These are phyloP conservation scores for Drosera spatulata DNA, from an alignment of 179 eudicot species.

Conservation along the genomic window DNA sequence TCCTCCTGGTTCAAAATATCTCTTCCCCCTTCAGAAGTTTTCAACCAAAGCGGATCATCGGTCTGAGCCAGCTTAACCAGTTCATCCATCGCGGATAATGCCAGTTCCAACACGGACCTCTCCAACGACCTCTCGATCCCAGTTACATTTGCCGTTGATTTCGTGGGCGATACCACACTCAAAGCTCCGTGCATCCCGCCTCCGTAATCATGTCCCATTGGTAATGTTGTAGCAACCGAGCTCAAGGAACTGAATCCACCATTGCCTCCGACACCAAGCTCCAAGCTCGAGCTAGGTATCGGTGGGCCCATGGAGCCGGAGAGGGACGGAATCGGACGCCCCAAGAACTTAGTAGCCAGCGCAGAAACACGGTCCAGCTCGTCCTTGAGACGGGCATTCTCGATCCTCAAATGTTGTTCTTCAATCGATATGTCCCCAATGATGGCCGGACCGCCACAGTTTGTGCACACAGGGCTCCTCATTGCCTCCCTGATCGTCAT, in stretches of 20 bases:
- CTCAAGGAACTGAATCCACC: constrained; percentile 42
- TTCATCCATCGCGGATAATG: constrained; percentile 92
- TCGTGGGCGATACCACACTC: constrained; percentile 38
- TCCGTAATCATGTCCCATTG: constrained; percentile 45
- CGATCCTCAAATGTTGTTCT: constrained; percentile 87
- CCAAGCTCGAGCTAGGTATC: constrained; percentile 71
- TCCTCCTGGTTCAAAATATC: constrained; percentile 67
- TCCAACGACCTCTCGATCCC: constrained; percentile 51
- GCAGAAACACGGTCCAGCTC: constrained; percentile 84
- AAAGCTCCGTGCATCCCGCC: constrained; percentile 39
- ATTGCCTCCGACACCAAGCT: constrained; percentile 67
- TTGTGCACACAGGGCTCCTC: constrained; percentile 89
- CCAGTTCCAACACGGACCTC: constrained; percentile 87
- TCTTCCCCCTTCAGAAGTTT: constrained; percentile 52
- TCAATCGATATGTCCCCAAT: constrained; percentile 87
- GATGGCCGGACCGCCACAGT: constrained; percentile 89
- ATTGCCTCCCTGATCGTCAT: constrained; percentile 81
- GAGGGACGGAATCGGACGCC: constrained; percentile 57
- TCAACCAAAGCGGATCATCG: constrained; percentile 75
- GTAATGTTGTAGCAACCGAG: constrained; percentile 30
- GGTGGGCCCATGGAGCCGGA: constrained; percentile 13
- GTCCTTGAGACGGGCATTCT: constrained; percentile 11
- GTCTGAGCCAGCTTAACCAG: constrained; percentile 74
- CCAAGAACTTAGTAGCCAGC: constrained; percentile 75
- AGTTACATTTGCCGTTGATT: constrained; percentile 15